Percentiles rank a stretch among this genome's conserved stretches.
Evolutionary conservation across 495 filamentous ascomycete species (phyloP).

Genomic region (Poronia punctata): DNA sequence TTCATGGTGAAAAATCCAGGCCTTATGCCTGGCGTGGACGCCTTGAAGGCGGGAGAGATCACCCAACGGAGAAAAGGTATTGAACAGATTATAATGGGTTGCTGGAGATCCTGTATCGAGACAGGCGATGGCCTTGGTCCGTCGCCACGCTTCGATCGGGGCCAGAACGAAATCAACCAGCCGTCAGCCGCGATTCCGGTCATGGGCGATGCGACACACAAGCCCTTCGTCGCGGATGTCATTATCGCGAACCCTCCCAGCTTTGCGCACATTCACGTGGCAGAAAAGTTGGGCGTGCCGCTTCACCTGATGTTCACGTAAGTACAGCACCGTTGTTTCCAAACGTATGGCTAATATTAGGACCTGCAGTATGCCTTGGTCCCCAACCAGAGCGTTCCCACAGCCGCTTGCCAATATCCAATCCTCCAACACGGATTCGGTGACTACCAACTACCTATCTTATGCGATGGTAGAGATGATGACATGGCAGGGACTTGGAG

Average conservation of each 20-base stretch:
- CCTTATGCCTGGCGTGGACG: slow-evolving; percentile 63
- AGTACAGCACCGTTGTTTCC: slow-evolving; percentile 24
- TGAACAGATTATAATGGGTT: slow-evolving; percentile 65
- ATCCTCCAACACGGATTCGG: slow-evolving; percentile 51
- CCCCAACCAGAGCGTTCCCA: slow-evolving; percentile 60
- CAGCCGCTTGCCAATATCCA: slow-evolving; percentile 67
- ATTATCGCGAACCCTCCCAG: slow-evolving; percentile 83
- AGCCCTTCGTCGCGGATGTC: slow-evolving; percentile 69
- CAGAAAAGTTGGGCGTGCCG: slow-evolving; percentile 72
- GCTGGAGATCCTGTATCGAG: slow-evolving; percentile 67
- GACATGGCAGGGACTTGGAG: slow-evolving; percentile 74
- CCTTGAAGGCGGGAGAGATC: slow-evolving; percentile 62
- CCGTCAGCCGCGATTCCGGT: slow-evolving; percentile 5
- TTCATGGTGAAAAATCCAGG: slow-evolving; percentile 86
- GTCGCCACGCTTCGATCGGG: slow-evolving; percentile 21
- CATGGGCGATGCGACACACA: slow-evolving; percentile 14
- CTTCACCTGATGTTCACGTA: slow-evolving; percentile 79
- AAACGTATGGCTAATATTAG: slow-evolving; percentile 40
- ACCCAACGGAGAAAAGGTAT: slow-evolving; percentile 58
- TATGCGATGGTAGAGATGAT: slow-evolving; percentile 74
- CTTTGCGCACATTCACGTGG: slow-evolving; percentile 74
- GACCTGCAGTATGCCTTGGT: slow-evolving; percentile 52
- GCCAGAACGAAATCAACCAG: slow-evolving; percentile 13
- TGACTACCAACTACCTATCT: slow-evolving; percentile 62
- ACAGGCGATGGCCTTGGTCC: slow-evolving; percentile 44